phyloP scores from a whole-genome alignment of 2,329 filamentous ascomycete genomes.

The Cladophialophora chaetospira region DNA sequence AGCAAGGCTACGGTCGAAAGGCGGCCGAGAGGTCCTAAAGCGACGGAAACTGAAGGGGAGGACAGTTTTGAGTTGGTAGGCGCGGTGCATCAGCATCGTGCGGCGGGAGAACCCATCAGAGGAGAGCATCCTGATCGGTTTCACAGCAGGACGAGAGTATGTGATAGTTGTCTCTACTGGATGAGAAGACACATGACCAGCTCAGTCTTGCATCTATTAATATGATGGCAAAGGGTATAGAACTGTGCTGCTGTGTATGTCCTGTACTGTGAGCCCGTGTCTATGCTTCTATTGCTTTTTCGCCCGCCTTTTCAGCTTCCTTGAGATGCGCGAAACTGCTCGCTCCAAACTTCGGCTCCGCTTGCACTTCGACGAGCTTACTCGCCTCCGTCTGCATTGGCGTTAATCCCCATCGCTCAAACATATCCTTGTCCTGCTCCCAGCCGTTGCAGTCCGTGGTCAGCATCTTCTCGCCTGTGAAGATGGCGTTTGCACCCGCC shows the following conservation, averaged over 20 bases:
- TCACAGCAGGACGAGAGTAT: no score
- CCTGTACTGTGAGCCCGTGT: not conserved
- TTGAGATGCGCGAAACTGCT: constrained; percentile 30
- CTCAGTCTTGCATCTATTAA: no score
- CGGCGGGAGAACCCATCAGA: no score
- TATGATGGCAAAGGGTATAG: no score
- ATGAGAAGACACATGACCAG: no score
- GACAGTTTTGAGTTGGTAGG: constrained; percentile 54
- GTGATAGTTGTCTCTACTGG: no score
- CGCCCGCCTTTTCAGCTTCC: constrained; percentile 4
- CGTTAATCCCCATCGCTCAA: constrained; percentile 76
- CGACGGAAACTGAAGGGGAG: constrained; percentile 58
- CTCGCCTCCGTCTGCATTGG: constrained; percentile 63
- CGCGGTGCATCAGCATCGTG: no score
- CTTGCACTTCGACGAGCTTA: constrained; percentile 23
- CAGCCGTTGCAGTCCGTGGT: constrained; percentile 89
- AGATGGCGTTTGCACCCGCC: constrained; percentile 91
- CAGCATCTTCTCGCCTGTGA: constrained; percentile 94
- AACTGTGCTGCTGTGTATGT: not conserved
- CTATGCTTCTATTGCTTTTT: constrained; percentile 11
- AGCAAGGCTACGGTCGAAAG: constrained; percentile 53
- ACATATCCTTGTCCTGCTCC: constrained; percentile 85
- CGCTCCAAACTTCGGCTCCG: constrained; percentile 31
- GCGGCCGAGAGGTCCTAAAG: constrained; percentile 57
- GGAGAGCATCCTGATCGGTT: no score